Evolutionary conservation across 129 eudicot species (phyloP).

Genomic region (Scalesia atractyloides): DNA sequence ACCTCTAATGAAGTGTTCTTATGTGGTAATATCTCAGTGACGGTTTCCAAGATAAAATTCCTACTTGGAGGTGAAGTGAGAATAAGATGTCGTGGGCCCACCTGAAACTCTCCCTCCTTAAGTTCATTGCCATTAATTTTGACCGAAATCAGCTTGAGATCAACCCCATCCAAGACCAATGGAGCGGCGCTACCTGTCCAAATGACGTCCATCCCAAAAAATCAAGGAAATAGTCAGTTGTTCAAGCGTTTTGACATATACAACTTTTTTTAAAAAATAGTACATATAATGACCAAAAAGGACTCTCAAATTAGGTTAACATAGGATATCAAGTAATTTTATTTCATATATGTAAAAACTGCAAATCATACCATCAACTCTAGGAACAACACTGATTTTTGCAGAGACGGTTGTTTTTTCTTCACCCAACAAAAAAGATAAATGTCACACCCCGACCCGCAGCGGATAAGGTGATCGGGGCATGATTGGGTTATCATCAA

Average conservation of each 20-base stretch:
- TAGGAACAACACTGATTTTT: slow-evolving; percentile 62
- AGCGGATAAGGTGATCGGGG: no score
- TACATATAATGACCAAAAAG: background rate
- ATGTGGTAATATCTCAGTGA: slow-evolving; percentile 71
- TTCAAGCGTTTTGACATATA: background rate
- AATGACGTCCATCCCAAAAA: background rate
- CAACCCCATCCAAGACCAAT: slow-evolving; percentile 79
- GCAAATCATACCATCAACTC: slow-evolving; percentile 61
- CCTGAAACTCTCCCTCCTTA: slow-evolving; percentile 66
- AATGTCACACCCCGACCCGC: no score
- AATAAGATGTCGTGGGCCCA: slow-evolving; percentile 69
- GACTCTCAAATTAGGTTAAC: background rate
- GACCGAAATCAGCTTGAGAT: slow-evolving; percentile 70
- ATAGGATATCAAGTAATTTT: background rate
- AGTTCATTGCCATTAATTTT: slow-evolving; percentile 61
- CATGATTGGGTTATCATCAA: no score
- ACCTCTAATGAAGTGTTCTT: slow-evolving; percentile 95
- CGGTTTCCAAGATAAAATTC: slow-evolving; percentile 70
- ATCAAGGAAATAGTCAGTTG: background rate
- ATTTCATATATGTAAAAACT: background rate
- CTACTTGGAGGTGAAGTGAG: slow-evolving; percentile 71
- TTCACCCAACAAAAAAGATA: slow-evolving; percentile 76
- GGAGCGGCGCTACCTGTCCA: slow-evolving; percentile 63
- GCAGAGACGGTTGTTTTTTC: slow-evolving; percentile 76
- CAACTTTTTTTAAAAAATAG: background rate